A percentile compares a stretch with the other conserved stretches of the same genome.
These are phyloP conservation scores for Phlebiopsis flavidoalba DNA, from an alignment of 768 basidiomycete genomes.

Conservation along the genomic window DNA sequence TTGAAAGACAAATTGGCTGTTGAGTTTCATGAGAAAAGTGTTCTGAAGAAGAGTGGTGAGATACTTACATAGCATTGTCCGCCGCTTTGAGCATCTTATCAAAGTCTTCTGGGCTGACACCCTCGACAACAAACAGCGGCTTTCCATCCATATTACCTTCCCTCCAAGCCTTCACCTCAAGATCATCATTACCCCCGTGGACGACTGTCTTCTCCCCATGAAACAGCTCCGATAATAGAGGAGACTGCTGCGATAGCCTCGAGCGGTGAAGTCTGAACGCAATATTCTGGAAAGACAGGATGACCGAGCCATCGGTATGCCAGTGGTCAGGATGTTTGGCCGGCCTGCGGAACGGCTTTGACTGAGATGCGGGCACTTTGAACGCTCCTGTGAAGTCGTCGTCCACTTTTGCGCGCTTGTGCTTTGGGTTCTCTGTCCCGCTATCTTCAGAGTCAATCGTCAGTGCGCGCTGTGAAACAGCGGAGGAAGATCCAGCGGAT, in stretches of 20 bases:
- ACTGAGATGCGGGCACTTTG: not conserved
- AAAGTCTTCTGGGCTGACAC: slow-evolving; percentile 29
- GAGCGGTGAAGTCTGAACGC: slow-evolving; percentile 34
- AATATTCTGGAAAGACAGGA: slow-evolving; percentile 28
- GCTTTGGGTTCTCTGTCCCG: not conserved
- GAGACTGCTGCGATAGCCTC: slow-evolving; percentile 25
- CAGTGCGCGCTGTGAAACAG: not conserved
- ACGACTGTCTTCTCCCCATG: not conserved
- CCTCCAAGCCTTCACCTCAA: not conserved
- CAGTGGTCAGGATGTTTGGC: slow-evolving; percentile 24
- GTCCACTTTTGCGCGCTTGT: not conserved
- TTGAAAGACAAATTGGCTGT: slow-evolving; percentile 20
- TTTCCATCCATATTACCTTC: slow-evolving; percentile 5
- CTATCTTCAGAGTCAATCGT: not conserved
- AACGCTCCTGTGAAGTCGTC: not conserved
- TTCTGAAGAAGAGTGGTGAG: not conserved
- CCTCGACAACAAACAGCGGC: slow-evolving; percentile 20
- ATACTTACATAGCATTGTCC: slow-evolving; percentile 30
- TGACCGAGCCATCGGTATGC: slow-evolving; percentile 31
- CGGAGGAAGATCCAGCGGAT: not conserved
- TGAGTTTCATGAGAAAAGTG: not conserved
- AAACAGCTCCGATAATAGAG: slow-evolving; percentile 26
- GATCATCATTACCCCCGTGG: not conserved
- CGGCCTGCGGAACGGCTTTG: not conserved
- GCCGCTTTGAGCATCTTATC: slow-evolving; percentile 26